phyloP scores from a whole-genome alignment of 148 eudicot genomes.

The Camellia granthamiana region DNA sequence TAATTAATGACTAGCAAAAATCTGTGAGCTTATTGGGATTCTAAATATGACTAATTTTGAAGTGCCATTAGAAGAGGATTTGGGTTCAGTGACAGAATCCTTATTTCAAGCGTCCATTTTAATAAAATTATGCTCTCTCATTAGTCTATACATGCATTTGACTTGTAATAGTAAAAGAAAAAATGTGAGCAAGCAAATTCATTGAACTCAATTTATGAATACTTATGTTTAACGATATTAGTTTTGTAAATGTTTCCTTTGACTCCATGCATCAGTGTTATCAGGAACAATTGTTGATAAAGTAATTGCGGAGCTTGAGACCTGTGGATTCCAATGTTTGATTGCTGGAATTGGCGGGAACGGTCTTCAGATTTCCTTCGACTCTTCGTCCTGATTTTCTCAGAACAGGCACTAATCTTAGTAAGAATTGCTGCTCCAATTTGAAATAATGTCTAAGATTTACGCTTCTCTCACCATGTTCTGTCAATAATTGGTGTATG shows the following conservation, averaged over 20 bases:
- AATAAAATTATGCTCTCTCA: not conserved
- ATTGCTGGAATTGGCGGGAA: constrained; percentile 76
- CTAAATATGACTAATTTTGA: not conserved
- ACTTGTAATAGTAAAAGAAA: not conserved
- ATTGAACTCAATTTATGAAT: not conserved
- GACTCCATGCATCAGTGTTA: constrained; percentile 48
- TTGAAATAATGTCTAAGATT: no score
- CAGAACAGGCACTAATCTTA: no score
- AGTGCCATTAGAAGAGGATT: not conserved
- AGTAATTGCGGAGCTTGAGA: constrained; percentile 68
- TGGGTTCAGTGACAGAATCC: not conserved
- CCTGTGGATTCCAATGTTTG: constrained; percentile 77
- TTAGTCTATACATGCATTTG: not conserved
- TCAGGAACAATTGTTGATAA: constrained; percentile 63
- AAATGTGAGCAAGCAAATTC: not conserved
- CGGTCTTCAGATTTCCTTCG: constrained; percentile 63
- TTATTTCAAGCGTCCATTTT: not conserved
- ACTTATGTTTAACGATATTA: not conserved
- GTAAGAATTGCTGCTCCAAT: no score
- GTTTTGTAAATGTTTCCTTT: constrained; percentile 30
- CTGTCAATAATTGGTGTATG: no score
- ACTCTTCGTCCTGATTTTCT: constrained; percentile 24
- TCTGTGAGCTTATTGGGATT: not conserved
- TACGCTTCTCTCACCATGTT: no score
- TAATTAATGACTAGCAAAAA: not conserved